Evolutionary conservation across 2,329 filamentous ascomycete genomes (phyloP).

Genomic region (Cercospora sesami): DNA sequence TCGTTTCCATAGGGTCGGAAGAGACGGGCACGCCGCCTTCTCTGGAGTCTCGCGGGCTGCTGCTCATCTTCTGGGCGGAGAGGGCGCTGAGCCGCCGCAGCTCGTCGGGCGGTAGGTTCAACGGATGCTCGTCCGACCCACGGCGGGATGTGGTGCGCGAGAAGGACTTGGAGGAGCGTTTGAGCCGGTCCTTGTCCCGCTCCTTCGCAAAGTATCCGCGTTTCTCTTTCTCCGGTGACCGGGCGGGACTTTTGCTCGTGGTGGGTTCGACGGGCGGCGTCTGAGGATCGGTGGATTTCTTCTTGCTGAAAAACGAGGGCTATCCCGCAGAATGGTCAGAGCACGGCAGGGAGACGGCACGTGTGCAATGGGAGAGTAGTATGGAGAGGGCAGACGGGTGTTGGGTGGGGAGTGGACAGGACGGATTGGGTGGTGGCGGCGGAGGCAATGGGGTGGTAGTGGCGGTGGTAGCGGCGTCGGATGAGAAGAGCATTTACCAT

Average conservation of each 20-base stretch:
- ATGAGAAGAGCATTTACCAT: conserved; percentile 6
- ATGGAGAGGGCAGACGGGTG: background rate
- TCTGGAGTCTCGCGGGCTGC: conserved; percentile 22
- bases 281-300: conserved; percentile 12
- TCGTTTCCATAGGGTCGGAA: conserved; percentile 37
- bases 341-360: conserved; percentile 1
- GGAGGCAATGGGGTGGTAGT: background rate
- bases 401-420: background rate
- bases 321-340: conserved; percentile 1
- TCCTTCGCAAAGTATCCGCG: conserved; percentile 30
- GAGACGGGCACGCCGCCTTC: conserved; percentile 28
- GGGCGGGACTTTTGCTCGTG: background rate
- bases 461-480: background rate
- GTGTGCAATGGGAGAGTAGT: background rate
- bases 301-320: conserved; percentile 15
- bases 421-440: background rate
- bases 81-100: conserved; percentile 72
- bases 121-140: conserved; percentile 64
- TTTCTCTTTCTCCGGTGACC: conserved; percentile 25
- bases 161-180: conserved; percentile 30
- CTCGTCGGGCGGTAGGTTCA: conserved; percentile 87
- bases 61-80: conserved; percentile 32
- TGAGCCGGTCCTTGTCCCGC: conserved; percentile 30
- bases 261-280: conserved; percentile 1
- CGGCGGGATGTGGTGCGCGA: conserved; percentile 42